phyloP scores from a whole-genome alignment of 1,139 yeast genomes.

The Geotrichum fermentans region DNA sequence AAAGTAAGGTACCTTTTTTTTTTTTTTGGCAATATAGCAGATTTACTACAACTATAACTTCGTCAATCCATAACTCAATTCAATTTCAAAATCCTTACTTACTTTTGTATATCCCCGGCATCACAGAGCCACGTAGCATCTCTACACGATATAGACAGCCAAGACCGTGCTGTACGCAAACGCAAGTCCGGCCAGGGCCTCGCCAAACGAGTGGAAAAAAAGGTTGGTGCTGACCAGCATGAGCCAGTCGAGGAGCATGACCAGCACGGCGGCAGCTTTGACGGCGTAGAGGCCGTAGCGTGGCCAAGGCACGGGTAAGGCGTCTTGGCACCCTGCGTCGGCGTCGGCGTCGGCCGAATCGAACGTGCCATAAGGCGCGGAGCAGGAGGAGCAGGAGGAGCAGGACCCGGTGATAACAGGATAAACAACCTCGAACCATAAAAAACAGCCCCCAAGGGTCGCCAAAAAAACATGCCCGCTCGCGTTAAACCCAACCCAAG shows the following conservation, averaged over 20 bases:
- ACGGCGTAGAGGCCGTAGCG: constrained; percentile 31
- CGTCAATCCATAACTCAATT: too few relatives aligned
- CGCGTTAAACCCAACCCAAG: constrained; percentile 91
- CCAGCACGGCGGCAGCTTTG: constrained; percentile 62
- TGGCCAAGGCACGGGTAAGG: too few relatives aligned
- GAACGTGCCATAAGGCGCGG: neutral
- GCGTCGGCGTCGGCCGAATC: too few relatives aligned
- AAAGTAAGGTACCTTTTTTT: too few relatives aligned
- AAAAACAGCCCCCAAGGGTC: constrained; percentile 63
- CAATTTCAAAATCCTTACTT: too few relatives aligned
- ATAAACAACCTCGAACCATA: constrained; percentile 58
- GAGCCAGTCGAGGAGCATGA: too few relatives aligned
- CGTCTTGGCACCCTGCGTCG: too few relatives aligned
- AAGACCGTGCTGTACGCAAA: neutral
- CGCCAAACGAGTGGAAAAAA: constrained; percentile 69
- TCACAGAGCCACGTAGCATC: neutral
- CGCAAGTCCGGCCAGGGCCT: constrained; percentile 61
- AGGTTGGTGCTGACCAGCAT: constrained; percentile 82
- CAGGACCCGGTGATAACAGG: neutral
- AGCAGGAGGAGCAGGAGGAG: neutral
- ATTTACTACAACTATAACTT: too few relatives aligned
- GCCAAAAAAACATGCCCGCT: constrained; percentile 87
- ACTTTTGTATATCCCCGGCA: neutral
- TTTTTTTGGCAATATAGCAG: too few relatives aligned
- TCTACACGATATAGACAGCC: neutral